These are phyloP conservation scores for Phaeophleospora eucalypticola DNA, from an alignment of 2,329 filamentous ascomycete species.

Conservation along the genomic window DNA sequence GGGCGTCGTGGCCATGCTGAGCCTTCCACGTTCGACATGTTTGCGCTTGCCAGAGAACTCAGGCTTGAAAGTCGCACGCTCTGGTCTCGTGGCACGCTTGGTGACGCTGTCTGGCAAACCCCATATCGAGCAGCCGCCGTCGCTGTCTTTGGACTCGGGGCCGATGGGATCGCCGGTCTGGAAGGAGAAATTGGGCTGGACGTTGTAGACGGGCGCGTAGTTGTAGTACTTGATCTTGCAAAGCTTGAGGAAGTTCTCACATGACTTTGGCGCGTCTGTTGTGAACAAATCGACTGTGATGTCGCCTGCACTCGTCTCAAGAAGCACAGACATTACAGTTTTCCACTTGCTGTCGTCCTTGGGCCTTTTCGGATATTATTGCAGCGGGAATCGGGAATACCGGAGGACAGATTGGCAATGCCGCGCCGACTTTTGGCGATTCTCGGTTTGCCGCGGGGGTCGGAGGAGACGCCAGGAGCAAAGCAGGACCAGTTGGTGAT, in stretches of 20 bases:
- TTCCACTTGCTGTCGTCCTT: neutral
- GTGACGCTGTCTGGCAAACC: constrained; percentile 65
- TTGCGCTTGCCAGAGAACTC: constrained; percentile 83
- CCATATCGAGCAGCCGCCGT: constrained; percentile 94
- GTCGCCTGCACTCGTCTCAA: constrained; percentile 90
- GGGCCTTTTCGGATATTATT: too few species aligned
- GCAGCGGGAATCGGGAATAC: too few species aligned
- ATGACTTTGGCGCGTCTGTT: constrained; percentile 83
- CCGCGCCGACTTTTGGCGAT: too few species aligned
- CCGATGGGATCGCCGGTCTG: constrained; percentile 94
- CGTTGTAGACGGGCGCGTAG: constrained; percentile 84
- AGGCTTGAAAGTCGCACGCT: constrained; percentile 59
- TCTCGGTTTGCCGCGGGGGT: too few species aligned
- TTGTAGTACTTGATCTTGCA: constrained; percentile 99
- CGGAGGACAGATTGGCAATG: too few species aligned
- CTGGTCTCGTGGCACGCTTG: constrained; percentile 58
- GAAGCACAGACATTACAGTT: constrained; percentile 87
- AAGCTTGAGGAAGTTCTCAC: constrained; percentile 97
- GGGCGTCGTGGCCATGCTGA: constrained; percentile 94
- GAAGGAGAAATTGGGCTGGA: constrained; percentile 94
- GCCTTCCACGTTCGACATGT: constrained; percentile 82
- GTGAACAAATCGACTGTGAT: constrained; percentile 91
- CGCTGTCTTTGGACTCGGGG: constrained; percentile 74
- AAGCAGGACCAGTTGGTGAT: too few species aligned
- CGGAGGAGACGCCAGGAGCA: too few species aligned